Base-by-base conservation (phyloP, 495 filamentous ascomycete species). In the Aspergillus mulundensis region DNA sequence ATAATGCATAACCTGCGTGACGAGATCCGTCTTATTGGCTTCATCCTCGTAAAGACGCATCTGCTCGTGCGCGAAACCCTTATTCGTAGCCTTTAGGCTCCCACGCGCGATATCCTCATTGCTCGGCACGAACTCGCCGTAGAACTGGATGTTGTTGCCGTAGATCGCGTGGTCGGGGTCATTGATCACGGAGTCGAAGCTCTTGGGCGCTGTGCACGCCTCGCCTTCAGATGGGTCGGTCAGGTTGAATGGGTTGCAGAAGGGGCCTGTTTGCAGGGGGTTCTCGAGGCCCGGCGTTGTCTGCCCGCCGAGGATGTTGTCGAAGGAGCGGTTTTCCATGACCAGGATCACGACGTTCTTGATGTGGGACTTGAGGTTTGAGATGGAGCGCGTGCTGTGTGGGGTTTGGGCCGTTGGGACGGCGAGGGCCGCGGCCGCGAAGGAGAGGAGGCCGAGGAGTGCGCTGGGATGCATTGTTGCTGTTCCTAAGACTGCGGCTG, bases 121-220 rank as follows among this genome's bases (percentile, higher is more conserved):
- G 63, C 69, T 63, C 0, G 79, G 78, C 10, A 56, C 59, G 47
- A 67, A 79, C 12, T 67, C 71, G 46, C 73, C 70, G 54, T 71
- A 80, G 66, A 80, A 70, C 65, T 82, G 66, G 55, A 81, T 72
- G 61, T 80, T 82, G 61, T 75, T 76, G 50, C 77, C 78, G 18
- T 66, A 71, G 44, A 82, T 68, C 24, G 70, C 66, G 62, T 82
- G 79, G 57, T 76, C 72, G 14, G 79, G 78, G 60, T 82, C 78
- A 59, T 82, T 68, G 8, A 68, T 40, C 16, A 75, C 63, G 0
- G 73, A 73, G 60, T 82, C 71, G 54, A 67, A 75, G 63, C 72
- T 70, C 50, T 69, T 69, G 28, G 69, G 68, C 3, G 56, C 60
- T n/a, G 68, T 72, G 63, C 77, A 80, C 32, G 67, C 69, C 41